A percentile compares a stretch with the other conserved stretches of the same genome.
Conservation (phyloP, 1,139 yeast genomes). For the Saccharomycopsis hybrid region DNA sequence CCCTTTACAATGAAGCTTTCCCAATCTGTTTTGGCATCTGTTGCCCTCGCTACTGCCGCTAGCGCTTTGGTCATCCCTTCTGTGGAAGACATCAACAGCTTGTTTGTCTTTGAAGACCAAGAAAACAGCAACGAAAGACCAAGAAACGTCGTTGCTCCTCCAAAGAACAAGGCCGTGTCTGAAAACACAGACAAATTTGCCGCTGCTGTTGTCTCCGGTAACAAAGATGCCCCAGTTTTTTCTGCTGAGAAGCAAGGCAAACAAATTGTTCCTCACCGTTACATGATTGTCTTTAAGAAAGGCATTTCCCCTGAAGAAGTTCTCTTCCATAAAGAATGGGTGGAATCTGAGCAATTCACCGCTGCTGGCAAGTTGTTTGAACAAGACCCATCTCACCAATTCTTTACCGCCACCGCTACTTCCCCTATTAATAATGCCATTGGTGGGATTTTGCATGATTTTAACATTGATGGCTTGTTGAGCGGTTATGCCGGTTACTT, state of each 20-base stretch:
- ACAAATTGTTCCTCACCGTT: slow-evolving; percentile 64
- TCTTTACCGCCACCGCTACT: slow-evolving; percentile 35
- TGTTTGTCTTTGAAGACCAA: too few species aligned
- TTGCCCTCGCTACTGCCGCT: slow-evolving; percentile 16
- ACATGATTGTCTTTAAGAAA: slow-evolving; percentile 71
- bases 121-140: background rate
- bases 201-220: background rate
- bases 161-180: background rate
- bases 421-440: slow-evolving; percentile 3
- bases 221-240: slow-evolving; percentile 26
- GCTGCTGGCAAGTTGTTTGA: slow-evolving; percentile 28
- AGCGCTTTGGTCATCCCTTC: slow-evolving; percentile 17
- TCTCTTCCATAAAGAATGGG: slow-evolving; percentile 60
- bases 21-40: slow-evolving; percentile 10
- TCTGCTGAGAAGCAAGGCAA: slow-evolving; percentile 36
- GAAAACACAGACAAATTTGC: background rate
- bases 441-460: slow-evolving; percentile 64
- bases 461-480: slow-evolving; percentile 48
- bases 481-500: slow-evolving; percentile 74
- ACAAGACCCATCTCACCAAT: slow-evolving; percentile 33
- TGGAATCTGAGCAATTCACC: slow-evolving; percentile 27
- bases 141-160: background rate
- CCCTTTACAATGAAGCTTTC: slow-evolving; percentile 12
- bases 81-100: background rate
- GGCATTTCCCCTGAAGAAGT: slow-evolving; percentile 44